These are phyloP conservation scores for Saccharomyces eubayanus DNA, from an alignment of 805 yeast genomes.

Conservation along the genomic window DNA sequence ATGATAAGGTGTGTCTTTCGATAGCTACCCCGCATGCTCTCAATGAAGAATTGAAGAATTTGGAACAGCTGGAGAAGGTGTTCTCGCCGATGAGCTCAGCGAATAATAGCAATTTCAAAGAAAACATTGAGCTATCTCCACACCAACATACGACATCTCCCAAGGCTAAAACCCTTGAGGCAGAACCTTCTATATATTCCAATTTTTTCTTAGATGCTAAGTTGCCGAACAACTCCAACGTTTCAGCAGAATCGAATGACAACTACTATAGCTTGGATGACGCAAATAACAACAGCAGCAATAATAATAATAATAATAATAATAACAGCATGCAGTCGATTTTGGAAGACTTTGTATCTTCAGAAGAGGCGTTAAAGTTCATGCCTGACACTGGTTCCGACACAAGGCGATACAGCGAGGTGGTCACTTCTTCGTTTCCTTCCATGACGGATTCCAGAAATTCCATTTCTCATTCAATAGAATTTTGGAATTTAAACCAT, in stretches of 20 bases:
- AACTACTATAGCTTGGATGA: not conserved
- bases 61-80: constrained; percentile 9
- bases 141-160: not conserved
- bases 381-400: not conserved
- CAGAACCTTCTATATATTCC: not conserved
- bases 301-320: not conserved
- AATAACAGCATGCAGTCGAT: not conserved
- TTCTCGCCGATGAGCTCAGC: not conserved
- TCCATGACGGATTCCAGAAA: constrained; percentile 13
- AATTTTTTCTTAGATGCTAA: not conserved
- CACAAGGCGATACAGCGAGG: constrained; percentile 14
- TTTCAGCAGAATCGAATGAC: not conserved
- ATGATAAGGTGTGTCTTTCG: not conserved
- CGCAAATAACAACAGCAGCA: not conserved
- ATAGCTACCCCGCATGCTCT: constrained; percentile 18
- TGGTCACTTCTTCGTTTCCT: constrained; percentile 11
- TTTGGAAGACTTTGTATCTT: not conserved
- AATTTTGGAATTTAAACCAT: constrained; percentile 22
- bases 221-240: not conserved
- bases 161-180: not conserved
- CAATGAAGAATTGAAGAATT: constrained; percentile 23
- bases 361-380: not conserved
- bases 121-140: constrained; percentile 6
- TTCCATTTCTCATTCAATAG: constrained; percentile 24
- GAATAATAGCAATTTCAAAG: constrained; percentile 1